Base-by-base conservation (phyloP, 2,329 filamentous ascomycete genomes). In the Pseudocercospora crystallina region DNA sequence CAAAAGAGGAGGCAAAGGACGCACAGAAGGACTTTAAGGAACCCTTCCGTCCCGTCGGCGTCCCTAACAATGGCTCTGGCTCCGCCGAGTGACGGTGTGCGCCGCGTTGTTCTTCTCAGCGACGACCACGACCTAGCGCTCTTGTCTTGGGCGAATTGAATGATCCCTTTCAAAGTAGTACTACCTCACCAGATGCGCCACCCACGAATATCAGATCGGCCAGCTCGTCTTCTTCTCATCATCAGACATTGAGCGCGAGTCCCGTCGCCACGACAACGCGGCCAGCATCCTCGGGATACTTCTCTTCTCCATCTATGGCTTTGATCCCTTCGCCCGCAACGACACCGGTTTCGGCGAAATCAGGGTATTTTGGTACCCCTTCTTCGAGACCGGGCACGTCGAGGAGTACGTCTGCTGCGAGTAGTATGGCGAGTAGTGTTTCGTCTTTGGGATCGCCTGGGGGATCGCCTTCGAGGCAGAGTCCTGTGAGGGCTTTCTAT, bases 1-100 rank as follows among this genome's bases (percentile, higher is more conserved):
- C 47, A 17, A 53, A 56, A 43, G 51, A 65, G 51, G 53, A 56
- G 34, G 57, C 51, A n/a, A 38, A 58, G 26, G 45, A 59, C 7
- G 50, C 50, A 13, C 42, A 15, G 20, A 44, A 53, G 20, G 47
- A 53, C 32, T 20, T 44, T 14, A 10, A 44, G 31, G 14, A 44
- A 35, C 20, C 20, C 20, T 26, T 26, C 20, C 20, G 20, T 7
- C 20, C 20, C 4, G 20, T 26, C 20, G 20, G 20, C 20, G 20
- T 26, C 20, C 20, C 20, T 26, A 26, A 26, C 20, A 26, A 26
- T 26, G 20, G 20, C 20, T 4, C 20, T 26, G 20, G 20, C 20
- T 4, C 20, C 20, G 3, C 20, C 7, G 20, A 26, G 20, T 26
- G 20, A 26, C 20, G 20, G 3, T 26, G 20, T 26, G 20, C 20